Evolutionary conservation across 345 rosid genomes (phyloP), one percentile per base, ranked within the genome.

Genomic region (Hevea brasiliensis): DNA sequence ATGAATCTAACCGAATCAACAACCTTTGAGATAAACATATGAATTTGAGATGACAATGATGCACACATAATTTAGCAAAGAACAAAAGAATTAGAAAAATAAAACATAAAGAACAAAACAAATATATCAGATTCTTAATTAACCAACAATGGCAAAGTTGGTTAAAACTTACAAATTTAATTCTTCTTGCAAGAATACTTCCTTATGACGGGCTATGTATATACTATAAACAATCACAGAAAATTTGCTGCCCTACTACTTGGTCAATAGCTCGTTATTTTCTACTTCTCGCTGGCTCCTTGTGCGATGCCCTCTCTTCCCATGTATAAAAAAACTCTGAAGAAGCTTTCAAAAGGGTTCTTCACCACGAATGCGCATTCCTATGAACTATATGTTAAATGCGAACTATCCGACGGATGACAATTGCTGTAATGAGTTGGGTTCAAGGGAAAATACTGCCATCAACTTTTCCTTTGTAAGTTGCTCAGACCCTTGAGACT

Each of bases 381-480:
- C 86, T 82, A 81, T 66, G 74, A 55, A 79, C 79, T 75, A 77
- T 66, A 44, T 56, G 84, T 75, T 69, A 74, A 76, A 53, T 72
- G 75, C 54, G 14, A 9, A 76, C 86, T 88, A 86, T 47, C 86
- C 87, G 75, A 72, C 77, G 18, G 89, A 82, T 60, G 95, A 88
- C 79, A 83, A 73, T 78, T 90, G 80, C 82, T 88, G 84, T 59
- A 69, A 74, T 20, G 88, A 76, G 81, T 74, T 84, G 8, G 84
- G 79, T 69, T 87, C 89, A 0, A 72, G 79, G 56, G 87, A 70
- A 75, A 87, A 83, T 12, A 86, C 90, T 3, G 94, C 97, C 74
- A 87, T 81, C 74, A 95, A 75, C 82, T 89, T 90, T 79, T 95
- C 99, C 85, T 84, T 95, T 12, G 93, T 90, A 70, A 95, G 79